Percentiles rank a stretch among this genome's conserved stretches.
Conservation (phyloP, 2,329 filamentous ascomycete genomes). For the Phyllosticta ampelicida region DNA sequence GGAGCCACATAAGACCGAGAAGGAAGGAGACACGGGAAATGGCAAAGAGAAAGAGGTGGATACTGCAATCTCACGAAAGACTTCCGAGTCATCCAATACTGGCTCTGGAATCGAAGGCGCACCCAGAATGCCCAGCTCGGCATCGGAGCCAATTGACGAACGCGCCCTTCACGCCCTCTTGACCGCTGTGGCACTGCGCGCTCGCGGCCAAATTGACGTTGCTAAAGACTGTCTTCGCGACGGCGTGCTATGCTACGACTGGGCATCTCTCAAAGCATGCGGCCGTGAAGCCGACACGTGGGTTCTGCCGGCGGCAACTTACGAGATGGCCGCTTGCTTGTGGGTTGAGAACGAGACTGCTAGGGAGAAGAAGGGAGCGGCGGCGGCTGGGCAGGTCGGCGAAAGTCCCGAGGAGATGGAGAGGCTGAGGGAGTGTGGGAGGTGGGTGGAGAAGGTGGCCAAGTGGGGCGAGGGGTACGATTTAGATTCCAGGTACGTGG, state of each 20-base stretch:
- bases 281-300: conserved; percentile 58
- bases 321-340: conserved; percentile 72
- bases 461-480: conserved; percentile 58
- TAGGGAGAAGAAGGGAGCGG: conserved; percentile 20
- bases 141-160: conserved; percentile 44
- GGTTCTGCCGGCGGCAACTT: conserved; percentile 62
- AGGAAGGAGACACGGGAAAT: conserved; percentile 24
- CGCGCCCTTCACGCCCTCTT: conserved; percentile 56
- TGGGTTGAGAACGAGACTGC: conserved; percentile 55
- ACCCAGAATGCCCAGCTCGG: neutral
- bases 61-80: neutral
- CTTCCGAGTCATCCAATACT: neutral
- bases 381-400: neutral
- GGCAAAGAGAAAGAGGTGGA: neutral
- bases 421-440: conserved; percentile 51
- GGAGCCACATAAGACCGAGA: conserved; percentile 19
- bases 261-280: conserved; percentile 38
- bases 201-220: conserved; percentile 50
- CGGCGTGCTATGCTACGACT: conserved; percentile 51
- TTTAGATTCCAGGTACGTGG: conserved; percentile 52
- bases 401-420: conserved; percentile 22
- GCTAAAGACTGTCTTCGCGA: conserved; percentile 53
- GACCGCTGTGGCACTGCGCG: conserved; percentile 54
- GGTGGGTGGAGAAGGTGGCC: conserved; percentile 55
- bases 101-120: conserved; percentile 44